phyloP scores from a whole-genome alignment of 2,329 filamentous ascomycete species.

The Periconia macrospinosa region DNA sequence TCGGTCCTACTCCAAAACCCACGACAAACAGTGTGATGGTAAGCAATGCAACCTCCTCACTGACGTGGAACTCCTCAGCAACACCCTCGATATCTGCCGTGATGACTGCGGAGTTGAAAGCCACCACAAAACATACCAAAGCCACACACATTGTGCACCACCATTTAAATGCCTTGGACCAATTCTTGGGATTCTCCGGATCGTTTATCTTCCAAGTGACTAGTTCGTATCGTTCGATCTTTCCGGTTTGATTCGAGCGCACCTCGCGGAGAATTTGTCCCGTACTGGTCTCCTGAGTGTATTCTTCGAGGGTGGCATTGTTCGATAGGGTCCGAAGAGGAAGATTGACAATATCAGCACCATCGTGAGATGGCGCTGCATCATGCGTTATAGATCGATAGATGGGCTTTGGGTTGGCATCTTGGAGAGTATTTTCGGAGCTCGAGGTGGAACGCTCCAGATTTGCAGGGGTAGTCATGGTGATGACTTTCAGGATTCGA shows the following conservation, averaged over 20 bases:
- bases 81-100: constrained; percentile 74
- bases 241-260: constrained; percentile 57
- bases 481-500: background rate
- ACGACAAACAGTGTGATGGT: constrained; percentile 77
- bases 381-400: constrained; percentile 16
- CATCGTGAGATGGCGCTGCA: constrained; percentile 19
- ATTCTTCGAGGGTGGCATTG: constrained; percentile 63
- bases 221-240: constrained; percentile 58
- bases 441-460: constrained; percentile 11
- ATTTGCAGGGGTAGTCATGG: constrained; percentile 10
- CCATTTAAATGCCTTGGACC: constrained; percentile 78
- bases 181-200: constrained; percentile 82
- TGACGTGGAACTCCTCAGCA: constrained; percentile 65
- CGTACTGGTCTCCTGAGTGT: constrained; percentile 61
- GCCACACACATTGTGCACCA: constrained; percentile 81
- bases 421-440: constrained; percentile 19
- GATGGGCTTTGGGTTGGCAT: constrained; percentile 14
- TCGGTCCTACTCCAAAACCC: constrained; percentile 78
- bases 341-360: constrained; percentile 58
- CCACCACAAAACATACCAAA: constrained; percentile 51
- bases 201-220: constrained; percentile 74
- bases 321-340: constrained; percentile 66
- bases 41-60: constrained; percentile 71
- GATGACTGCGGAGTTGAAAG: constrained; percentile 68
- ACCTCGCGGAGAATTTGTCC: constrained; percentile 64